Evolutionary conservation across 768 basidiomycete genomes (phyloP), one percentile per base, ranked within the genome.

Genomic region (Ephemerocybe angulata): DNA sequence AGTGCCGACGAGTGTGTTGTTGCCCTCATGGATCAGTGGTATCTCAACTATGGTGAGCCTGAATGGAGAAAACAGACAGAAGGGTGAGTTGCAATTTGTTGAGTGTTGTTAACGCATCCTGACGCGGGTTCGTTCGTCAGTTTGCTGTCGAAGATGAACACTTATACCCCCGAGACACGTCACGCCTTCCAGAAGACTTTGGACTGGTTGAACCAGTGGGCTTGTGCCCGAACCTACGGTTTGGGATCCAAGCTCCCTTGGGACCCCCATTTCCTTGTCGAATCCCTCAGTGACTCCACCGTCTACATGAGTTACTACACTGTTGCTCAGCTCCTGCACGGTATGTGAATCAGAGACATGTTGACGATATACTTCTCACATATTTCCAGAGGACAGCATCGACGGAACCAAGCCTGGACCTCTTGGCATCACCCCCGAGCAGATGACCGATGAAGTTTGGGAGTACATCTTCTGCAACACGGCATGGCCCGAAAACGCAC

Each of bases 291-390:
- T 61, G 97, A 99, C 71, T 98, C 96, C 6, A 98, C 96, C 8
- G 87, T 98, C 67, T 99, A 99, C 75, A 98, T 97, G 95, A 81
- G 87, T 38, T 99, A 98, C 74, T 98, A 98, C 73, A 97, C 97
- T 4, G 83, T 99, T 41, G 81, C 93, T 4, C 88, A 98, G 69
- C 73, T 95, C 29, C 75, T 99, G 55, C 97, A 99, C 60, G 85
- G 94, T 90, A 62, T n/a, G 85, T 63, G n/a, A n/a, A n/a, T n/a
- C n/a, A n/a, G n/a, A n/a, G n/a, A n/a, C n/a, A n/a, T n/a, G n/a
- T n/a, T n/a, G n/a, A n/a, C n/a, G n/a, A n/a, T n/a, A n/a, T n/a
- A n/a, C n/a, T n/a, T n/a, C n/a, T n/a, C n/a, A 49, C 31, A 13
- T 22, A 7, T 22, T 25, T 52, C 6, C 63, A 89, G 87, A 80